These are phyloP conservation scores for Trichoderma sp. DNA, from an alignment of 2,329 filamentous ascomycete genomes.

Conservation along the genomic window DNA sequence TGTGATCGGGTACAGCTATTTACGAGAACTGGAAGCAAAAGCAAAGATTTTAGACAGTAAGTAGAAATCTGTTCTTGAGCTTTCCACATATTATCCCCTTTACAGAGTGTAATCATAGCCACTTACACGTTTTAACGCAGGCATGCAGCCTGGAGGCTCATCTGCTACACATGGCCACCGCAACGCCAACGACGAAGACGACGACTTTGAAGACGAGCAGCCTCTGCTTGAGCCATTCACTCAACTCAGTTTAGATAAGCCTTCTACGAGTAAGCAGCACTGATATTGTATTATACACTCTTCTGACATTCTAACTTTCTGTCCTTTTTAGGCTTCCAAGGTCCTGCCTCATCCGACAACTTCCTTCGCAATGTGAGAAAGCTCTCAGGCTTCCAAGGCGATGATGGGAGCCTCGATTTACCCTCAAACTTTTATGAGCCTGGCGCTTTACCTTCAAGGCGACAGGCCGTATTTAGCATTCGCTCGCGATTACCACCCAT, in stretches of 20 bases:
- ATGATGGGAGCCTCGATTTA: slow-evolving; percentile 41
- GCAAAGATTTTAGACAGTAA: slow-evolving; percentile 39
- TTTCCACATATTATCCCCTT: neutral
- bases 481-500: slow-evolving; percentile 51
- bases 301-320: neutral
- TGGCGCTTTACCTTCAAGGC: slow-evolving; percentile 41
- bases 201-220: slow-evolving; percentile 41
- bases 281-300: neutral
- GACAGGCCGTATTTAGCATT: slow-evolving; percentile 32
- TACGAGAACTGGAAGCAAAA: slow-evolving; percentile 42
- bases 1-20: slow-evolving; percentile 34
- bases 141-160: slow-evolving; percentile 10
- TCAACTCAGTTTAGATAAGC: slow-evolving; percentile 41
- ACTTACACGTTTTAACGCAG: neutral
- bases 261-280: slow-evolving; percentile 36
- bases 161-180: slow-evolving; percentile 6
- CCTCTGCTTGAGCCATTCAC: slow-evolving; percentile 43
- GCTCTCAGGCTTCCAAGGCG: slow-evolving; percentile 41
- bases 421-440: slow-evolving; percentile 43
- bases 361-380: slow-evolving; percentile 45
- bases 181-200: slow-evolving; percentile 34
- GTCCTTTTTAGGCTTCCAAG: slow-evolving; percentile 42
- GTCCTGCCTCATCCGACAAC: slow-evolving; percentile 45
- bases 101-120: neutral
- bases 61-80: neutral